Evolutionary conservation across 2,329 filamentous ascomycete species (phyloP).

Genomic region (Huntiella bhutanensis): DNA sequence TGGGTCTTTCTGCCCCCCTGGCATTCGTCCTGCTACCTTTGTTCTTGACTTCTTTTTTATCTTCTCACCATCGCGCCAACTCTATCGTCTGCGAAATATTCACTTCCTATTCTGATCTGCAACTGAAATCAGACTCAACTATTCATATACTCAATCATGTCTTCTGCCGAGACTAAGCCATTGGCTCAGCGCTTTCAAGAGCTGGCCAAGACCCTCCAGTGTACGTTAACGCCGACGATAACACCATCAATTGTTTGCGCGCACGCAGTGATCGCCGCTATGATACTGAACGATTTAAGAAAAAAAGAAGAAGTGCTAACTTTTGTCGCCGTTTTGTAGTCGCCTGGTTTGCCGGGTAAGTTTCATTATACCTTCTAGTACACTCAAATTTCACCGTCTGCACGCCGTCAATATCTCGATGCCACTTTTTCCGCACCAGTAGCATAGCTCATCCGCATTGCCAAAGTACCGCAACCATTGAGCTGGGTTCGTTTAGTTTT

Average conservation of each 20-base stretch:
- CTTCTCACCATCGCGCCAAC: too few relatives aligned
- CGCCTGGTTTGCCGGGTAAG: slow-evolving; percentile 68
- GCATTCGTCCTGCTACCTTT: too few relatives aligned
- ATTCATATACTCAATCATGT: too few relatives aligned
- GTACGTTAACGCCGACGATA: slow-evolving; percentile 30
- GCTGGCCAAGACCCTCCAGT: slow-evolving; percentile 82
- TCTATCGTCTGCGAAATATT: too few relatives aligned
- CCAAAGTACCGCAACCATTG: not conserved
- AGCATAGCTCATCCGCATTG: not conserved
- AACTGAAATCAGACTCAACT: too few relatives aligned
- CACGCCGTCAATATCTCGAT: too few relatives aligned
- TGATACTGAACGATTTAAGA: not conserved
- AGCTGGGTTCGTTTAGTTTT: not conserved
- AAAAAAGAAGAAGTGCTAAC: slow-evolving; percentile 17
- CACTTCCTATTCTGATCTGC: too few relatives aligned
- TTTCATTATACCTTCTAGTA: slow-evolving; percentile 16
- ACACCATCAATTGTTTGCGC: not conserved
- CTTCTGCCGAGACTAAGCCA: slow-evolving; percentile 49
- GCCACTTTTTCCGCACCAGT: too few relatives aligned
- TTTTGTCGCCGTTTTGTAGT: slow-evolving; percentile 26
- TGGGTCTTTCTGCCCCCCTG: too few relatives aligned
- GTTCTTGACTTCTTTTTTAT: too few relatives aligned
- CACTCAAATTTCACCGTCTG: slow-evolving; percentile 2
- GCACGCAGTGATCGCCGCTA: not conserved
- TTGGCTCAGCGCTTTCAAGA: slow-evolving; percentile 55